A percentile compares a stretch with the other conserved stretches of the same genome.
These are phyloP conservation scores for Monascus ruber DNA, from an alignment of 2,329 filamentous ascomycete genomes.

Conservation along the genomic window DNA sequence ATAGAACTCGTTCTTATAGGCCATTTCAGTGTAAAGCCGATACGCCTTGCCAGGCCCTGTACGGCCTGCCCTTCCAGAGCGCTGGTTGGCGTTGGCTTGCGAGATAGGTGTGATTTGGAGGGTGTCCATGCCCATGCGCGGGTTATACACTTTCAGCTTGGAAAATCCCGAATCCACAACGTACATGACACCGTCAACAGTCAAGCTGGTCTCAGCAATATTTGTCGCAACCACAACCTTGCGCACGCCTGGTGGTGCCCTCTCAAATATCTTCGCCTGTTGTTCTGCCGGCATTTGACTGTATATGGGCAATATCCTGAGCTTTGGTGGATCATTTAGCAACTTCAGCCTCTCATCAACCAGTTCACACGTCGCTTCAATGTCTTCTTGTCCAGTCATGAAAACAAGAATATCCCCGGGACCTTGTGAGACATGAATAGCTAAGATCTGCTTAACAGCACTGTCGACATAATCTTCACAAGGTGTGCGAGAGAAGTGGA, in stretches of 20 bases:
- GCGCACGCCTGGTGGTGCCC: constrained; percentile 75
- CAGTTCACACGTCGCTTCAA: constrained; percentile 90
- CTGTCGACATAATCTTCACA: constrained; percentile 98
- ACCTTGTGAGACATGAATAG: constrained; percentile 92
- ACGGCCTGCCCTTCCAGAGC: constrained; percentile 83
- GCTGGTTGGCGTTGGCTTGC: constrained; percentile 87
- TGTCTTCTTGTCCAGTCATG: constrained; percentile 99
- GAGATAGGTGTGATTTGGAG: constrained; percentile 96
- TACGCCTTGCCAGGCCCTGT: constrained; percentile 95
- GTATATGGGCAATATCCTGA: constrained; percentile 94
- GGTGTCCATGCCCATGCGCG: constrained; percentile 98
- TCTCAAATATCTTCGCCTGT: constrained; percentile 95
- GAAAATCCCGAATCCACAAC: constrained; percentile 94
- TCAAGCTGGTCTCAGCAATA: constrained; percentile 95
- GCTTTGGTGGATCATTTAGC: constrained; percentile 85
- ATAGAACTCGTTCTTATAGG: constrained; percentile 92
- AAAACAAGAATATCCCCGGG: constrained; percentile 92
- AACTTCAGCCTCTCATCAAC: constrained; percentile 77
- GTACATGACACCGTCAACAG: constrained; percentile 98
- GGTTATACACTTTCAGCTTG: constrained; percentile 97
- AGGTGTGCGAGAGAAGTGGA: constrained; percentile 87
- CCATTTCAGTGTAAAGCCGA: constrained; percentile 84
- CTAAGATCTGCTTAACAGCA: constrained; percentile 87
- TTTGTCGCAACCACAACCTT: constrained; percentile 99
- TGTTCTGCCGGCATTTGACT: constrained; percentile 98